Conservation (phyloP, 129 eudicot genomes). For the Centaurea solstitialis region DNA sequence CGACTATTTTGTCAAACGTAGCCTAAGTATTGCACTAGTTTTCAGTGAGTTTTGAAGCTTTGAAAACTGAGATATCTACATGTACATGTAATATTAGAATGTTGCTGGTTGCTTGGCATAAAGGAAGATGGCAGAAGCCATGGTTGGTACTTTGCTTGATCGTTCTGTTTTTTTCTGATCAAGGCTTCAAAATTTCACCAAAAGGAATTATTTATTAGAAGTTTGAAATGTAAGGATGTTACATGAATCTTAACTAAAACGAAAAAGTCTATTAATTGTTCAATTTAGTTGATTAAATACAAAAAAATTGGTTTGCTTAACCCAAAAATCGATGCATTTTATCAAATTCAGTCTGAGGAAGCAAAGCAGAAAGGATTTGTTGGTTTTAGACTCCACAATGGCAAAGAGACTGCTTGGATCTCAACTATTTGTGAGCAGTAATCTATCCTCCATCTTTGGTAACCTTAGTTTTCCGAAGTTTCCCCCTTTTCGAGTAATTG, state of each 20-base stretch:
- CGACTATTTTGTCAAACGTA: no score
- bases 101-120: neutral
- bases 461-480: neutral
- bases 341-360: neutral
- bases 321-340: neutral
- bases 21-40: neutral
- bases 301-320: neutral
- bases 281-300: neutral
- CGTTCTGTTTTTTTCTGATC: neutral
- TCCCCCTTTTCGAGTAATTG: neutral
- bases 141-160: neutral
- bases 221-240: neutral
- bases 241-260: neutral
- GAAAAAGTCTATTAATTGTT: neutral
- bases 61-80: neutral
- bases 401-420: constrained; percentile 50
- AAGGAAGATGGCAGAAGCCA: neutral
- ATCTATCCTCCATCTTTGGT: neutral
- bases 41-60: neutral
- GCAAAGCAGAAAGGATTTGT: constrained; percentile 1
- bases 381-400: constrained; percentile 33
- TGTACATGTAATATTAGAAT: neutral
- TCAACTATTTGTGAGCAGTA: constrained; percentile 88
- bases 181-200: neutral
- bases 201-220: neutral